A percentile compares a stretch with the other conserved stretches of the same genome.
phyloP scores from a whole-genome alignment of 2,329 filamentous ascomycete species.

The Colletotrichum lini region DNA sequence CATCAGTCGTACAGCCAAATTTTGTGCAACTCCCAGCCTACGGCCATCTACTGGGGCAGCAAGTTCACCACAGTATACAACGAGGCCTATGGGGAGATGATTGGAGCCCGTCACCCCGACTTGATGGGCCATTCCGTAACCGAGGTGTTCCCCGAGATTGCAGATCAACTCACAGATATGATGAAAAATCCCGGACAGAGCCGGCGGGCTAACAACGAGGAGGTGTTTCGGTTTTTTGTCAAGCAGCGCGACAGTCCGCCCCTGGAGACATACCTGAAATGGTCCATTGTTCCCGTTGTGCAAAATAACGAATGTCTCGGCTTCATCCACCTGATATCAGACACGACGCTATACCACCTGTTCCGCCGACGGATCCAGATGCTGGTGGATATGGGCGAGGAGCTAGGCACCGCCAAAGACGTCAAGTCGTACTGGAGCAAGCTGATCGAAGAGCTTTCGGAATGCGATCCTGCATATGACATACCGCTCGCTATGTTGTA shows the following conservation, averaged over 20 bases:
- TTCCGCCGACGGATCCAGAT: conserved; percentile 66
- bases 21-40: conserved; percentile 62
- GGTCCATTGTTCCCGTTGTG: conserved; percentile 63
- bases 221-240: conserved; percentile 63
- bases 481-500: conserved; percentile 67
- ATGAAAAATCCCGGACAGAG: conserved; percentile 52
- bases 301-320: conserved; percentile 60
- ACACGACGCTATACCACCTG: conserved; percentile 62
- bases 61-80: conserved; percentile 77
- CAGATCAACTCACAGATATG: conserved; percentile 61
- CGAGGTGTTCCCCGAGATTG: conserved; percentile 65
- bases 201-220: conserved; percentile 54
- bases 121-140: conserved; percentile 73
- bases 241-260: conserved; percentile 56
- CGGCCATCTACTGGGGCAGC: conserved; percentile 75
- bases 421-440: conserved; percentile 64
- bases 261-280: conserved; percentile 64
- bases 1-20: conserved; percentile 61
- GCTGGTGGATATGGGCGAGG: conserved; percentile 63
- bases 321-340: conserved; percentile 63
- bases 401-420: conserved; percentile 58
- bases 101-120: conserved; percentile 74
- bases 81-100: conserved; percentile 74
- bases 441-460: conserved; percentile 59
- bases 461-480: conserved; percentile 62